Base-by-base conservation (phyloP, 805 yeast genomes). In the Candida pseudofarinosa region DNA sequence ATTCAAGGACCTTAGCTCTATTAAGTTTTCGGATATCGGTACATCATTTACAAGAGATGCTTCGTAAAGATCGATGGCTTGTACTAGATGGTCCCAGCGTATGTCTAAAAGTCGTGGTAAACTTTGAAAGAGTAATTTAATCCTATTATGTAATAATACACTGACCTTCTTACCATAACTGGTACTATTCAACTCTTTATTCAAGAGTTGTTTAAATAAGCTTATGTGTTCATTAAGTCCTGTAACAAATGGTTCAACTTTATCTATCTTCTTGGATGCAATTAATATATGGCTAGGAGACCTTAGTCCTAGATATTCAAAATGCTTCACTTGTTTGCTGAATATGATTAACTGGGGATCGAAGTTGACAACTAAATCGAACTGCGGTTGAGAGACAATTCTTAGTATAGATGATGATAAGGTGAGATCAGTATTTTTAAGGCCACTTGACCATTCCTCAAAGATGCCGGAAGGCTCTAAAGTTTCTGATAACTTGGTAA, bases 191-290 rank as follows among this genome's bases (percentile, higher is more conserved):
- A 59, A 51, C 4, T 56, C 59, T 3, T 32, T 30, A 1, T 42
- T 18, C 13, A 67, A 45, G 0, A 69, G 45, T 1, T 57, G 48
- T 38, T 65, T 56, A 40, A 81, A 64, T 1, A 71, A 60, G 5
- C 58, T 55, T 3, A 83, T 40, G 5, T 79, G 71, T 44, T 85
- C 90, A 4, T 62, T 56, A 5, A 88, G 46, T 7, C 73, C 65
- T 3, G 73, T 62, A 0, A 85, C 83, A 47, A 73, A 72, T 0
- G 90, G 88, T 39, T 80, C 74, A 0, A 84, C 53, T 23, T 69
- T 63, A 42, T 76, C 68, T 2, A 81, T 67, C 23, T 69, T 73
- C 35, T 77, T 69, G 1, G 87, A 69, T 19, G 67, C 70, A 1
- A 74, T 53, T 12, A 65, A 47, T 2, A 85, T 46, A 4, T 69